Evolutionary conservation across 768 basidiomycete genomes (phyloP).

Genomic region (Lepiota venenata): DNA sequence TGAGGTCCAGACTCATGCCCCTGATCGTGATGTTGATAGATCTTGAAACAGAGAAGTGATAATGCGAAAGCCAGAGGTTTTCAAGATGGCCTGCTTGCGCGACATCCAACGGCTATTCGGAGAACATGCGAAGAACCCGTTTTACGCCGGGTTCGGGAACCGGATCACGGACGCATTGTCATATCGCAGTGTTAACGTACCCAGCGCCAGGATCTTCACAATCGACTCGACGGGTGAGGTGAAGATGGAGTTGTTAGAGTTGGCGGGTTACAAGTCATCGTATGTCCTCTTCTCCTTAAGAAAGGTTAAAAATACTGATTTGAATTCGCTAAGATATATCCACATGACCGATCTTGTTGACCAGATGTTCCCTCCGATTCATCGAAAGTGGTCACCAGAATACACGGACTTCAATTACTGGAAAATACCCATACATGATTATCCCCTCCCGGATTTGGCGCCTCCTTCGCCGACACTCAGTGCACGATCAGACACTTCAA

Average conservation of each 20-base stretch:
- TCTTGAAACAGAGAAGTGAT: constrained; percentile 78
- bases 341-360: constrained; percentile 99
- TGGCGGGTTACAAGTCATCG: constrained; percentile 97
- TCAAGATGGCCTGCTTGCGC: constrained; percentile 98
- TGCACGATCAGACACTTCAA: constrained; percentile 86
- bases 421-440: constrained; percentile 78
- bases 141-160: constrained; percentile 98
- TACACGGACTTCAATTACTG: constrained; percentile 98
- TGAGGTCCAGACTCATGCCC: constrained; percentile 27
- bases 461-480: constrained; percentile 94
- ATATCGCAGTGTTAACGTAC: constrained; percentile 94
- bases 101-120: constrained; percentile 94
- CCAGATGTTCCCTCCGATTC: constrained; percentile 97
- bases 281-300: constrained; percentile 33
- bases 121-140: constrained; percentile 65
- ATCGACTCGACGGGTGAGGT: constrained; percentile 95
- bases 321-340: constrained; percentile 65
- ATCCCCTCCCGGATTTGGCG: constrained; percentile 71
- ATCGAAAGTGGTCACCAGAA: constrained; percentile 83
- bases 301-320: not conserved
- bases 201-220: constrained; percentile 93
- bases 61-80: constrained; percentile 98
- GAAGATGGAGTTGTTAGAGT: constrained; percentile 93
- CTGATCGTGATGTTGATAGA: not conserved
- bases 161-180: constrained; percentile 97